phyloP scores from a whole-genome alignment of 1,284 basidiomycete species.

The Irpex sp. region DNA sequence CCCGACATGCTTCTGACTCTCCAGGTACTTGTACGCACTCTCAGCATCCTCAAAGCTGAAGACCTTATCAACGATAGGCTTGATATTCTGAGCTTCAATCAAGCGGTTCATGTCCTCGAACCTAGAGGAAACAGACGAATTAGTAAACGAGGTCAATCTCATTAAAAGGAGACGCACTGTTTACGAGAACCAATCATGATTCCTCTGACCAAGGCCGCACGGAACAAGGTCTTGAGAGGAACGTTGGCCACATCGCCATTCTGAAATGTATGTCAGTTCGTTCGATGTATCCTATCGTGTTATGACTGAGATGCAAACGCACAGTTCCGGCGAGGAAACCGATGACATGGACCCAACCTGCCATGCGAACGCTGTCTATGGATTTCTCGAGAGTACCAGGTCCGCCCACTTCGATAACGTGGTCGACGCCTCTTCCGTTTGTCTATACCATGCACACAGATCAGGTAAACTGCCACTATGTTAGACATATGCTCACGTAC shows the following conservation, averaged over 20 bases:
- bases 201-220: conserved; percentile 4
- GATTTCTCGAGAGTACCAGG: conserved; percentile 37
- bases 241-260: neutral
- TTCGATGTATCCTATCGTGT: neutral
- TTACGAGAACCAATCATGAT: conserved; percentile 13
- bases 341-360: conserved; percentile 37
- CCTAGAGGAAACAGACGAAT: conserved; percentile 1
- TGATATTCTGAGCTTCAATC: conserved; percentile 29
- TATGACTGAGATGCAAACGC: neutral
- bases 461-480: neutral
- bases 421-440: conserved; percentile 38
- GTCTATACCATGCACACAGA: conserved; percentile 12
- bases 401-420: conserved; percentile 42
- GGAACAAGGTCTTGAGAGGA: conserved; percentile 6
- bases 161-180: conserved; percentile 18
- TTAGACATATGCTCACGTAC: conserved; percentile 6
- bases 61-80: conserved; percentile 37
- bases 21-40: conserved; percentile 35
- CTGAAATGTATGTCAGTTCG: neutral
- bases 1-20: conserved; percentile 31
- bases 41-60: conserved; percentile 35
- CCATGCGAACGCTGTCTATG: conserved; percentile 30
- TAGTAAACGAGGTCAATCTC: too few relatives aligned
- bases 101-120: conserved; percentile 37
- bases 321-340: conserved; percentile 33